Percentiles rank a stretch among this genome's conserved stretches.
Evolutionary conservation across 2,329 filamentous ascomycete genomes (phyloP).

Genomic region (Sporothrix pallida): DNA sequence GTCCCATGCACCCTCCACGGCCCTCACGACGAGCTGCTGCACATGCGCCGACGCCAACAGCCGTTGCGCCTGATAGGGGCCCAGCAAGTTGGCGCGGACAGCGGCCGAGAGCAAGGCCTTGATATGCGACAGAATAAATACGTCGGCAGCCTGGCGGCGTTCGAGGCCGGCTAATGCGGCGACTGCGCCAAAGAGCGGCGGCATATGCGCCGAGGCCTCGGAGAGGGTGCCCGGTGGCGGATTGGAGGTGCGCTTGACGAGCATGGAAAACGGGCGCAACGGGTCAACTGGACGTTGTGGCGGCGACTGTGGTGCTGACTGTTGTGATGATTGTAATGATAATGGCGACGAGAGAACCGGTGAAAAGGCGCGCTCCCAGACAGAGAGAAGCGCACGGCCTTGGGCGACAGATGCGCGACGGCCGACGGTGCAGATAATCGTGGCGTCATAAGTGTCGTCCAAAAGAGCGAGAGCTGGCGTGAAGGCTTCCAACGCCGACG

Average conservation of each 20-base stretch:
- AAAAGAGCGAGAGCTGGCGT: constrained; percentile 55
- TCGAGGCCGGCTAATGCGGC: constrained; percentile 65
- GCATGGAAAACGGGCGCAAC: constrained; percentile 47
- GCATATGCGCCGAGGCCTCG: constrained; percentile 66
- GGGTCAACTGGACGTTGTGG: constrained; percentile 38
- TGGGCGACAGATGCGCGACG: constrained; percentile 76
- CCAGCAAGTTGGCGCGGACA: constrained; percentile 77
- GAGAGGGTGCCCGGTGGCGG: constrained; percentile 43
- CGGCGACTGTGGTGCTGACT: background rate
- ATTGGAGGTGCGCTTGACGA: constrained; percentile 43
- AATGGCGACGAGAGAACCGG: constrained; percentile 34
- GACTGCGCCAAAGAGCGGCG: constrained; percentile 73
- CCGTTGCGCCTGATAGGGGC: constrained; percentile 79
- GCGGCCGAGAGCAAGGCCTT: constrained; percentile 78
- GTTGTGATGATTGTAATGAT: background rate
- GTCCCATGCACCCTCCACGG: constrained; percentile 66
- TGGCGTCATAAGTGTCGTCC: constrained; percentile 78
- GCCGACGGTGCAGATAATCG: constrained; percentile 78
- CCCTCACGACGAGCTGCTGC: constrained; percentile 61
- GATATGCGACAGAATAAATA: constrained; percentile 77
- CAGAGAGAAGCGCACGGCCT: constrained; percentile 72
- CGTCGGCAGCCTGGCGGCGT: constrained; percentile 69
- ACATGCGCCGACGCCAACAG: constrained; percentile 68
- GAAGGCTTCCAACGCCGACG: constrained; percentile 16
- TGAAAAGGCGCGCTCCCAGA: constrained; percentile 76